Conservation (phyloP, 2,329 filamentous ascomycete genomes). For the Aspergillus sp. region DNA sequence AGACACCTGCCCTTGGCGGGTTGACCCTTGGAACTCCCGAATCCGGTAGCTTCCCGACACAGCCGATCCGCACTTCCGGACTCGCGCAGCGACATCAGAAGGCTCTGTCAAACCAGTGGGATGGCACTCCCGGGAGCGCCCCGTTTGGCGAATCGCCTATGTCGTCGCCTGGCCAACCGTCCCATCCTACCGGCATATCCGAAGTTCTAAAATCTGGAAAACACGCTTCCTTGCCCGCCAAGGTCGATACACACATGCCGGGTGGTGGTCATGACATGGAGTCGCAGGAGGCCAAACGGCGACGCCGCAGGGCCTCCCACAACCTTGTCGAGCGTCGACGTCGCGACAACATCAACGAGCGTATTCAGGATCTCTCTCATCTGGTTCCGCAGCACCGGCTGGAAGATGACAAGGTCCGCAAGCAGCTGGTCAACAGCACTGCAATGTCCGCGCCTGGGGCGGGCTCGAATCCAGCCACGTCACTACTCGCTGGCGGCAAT, state of each 20-base stretch:
- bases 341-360: conserved; percentile 96
- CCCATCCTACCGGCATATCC: conserved; percentile 64
- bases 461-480: conserved; percentile 57
- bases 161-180: conserved; percentile 57
- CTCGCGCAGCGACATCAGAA: conserved; percentile 62
- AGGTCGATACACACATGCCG: conserved; percentile 52
- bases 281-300: conserved; percentile 86
- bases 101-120: conserved; percentile 80
- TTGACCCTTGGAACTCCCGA: conserved; percentile 65
- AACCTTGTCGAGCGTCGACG: conserved; percentile 91
- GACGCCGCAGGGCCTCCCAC: conserved; percentile 84
- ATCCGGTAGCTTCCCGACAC: conserved; percentile 61
- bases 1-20: conserved; percentile 66
- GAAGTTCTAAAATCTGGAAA: conserved; percentile 78
- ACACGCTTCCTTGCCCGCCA: conserved; percentile 79
- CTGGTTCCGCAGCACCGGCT: conserved; percentile 85
- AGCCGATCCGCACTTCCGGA: conserved; percentile 63
- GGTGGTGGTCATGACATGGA: conserved; percentile 47
- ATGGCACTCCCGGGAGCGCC: conserved; percentile 72
- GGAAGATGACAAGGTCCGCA: conserved; percentile 94
- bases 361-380: conserved; percentile 91
- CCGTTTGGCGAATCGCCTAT: conserved; percentile 86
- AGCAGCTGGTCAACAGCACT: conserved; percentile 86
- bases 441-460: conserved; percentile 71
- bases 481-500: conserved; percentile 73